phyloP scores from a whole-genome alignment of 176 grass and related monocot species.

The Tuctoria greenei region DNA sequence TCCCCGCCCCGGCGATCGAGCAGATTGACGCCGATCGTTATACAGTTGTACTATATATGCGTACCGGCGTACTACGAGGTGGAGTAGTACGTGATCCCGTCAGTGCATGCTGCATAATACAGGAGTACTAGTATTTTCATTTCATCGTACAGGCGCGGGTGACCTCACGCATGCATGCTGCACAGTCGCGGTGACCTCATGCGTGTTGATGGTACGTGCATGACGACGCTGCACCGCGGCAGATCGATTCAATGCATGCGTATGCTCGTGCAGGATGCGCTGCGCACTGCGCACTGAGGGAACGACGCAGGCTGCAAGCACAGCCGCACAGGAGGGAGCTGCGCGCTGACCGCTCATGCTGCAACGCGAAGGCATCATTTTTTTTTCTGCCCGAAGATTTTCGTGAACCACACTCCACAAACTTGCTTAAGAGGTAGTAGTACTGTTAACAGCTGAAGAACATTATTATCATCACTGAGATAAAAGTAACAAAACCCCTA shows the following conservation, averaged over 20 bases:
- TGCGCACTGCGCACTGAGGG: not conserved
- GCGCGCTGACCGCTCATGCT: not conserved
- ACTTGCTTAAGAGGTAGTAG: not conserved
- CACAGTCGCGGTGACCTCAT: slow-evolving; percentile 31
- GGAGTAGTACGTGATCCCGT: slow-evolving; percentile 25
- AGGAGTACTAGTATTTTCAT: not conserved
- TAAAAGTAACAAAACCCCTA: too few species aligned
- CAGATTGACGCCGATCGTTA: slow-evolving; percentile 20
- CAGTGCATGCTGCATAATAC: too few species aligned
- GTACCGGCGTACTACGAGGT: not conserved
- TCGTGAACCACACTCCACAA: not conserved
- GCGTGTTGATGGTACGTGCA: slow-evolving; percentile 1
- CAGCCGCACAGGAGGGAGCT: not conserved
- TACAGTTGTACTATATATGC: not conserved
- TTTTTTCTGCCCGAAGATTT: not conserved
- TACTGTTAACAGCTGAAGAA: not conserved
- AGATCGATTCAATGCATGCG: slow-evolving; percentile 34
- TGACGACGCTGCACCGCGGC: slow-evolving; percentile 6
- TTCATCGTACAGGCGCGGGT: not conserved
- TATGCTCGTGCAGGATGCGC: not conserved
- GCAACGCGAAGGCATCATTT: not conserved
- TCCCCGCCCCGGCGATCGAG: not conserved
- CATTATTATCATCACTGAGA: not conserved
- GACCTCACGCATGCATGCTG: slow-evolving; percentile 35
- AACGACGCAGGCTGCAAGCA: not conserved